These are phyloP conservation scores for Boletus rubropictus DNA, from an alignment of 768 basidiomycete species.

Conservation along the genomic window DNA sequence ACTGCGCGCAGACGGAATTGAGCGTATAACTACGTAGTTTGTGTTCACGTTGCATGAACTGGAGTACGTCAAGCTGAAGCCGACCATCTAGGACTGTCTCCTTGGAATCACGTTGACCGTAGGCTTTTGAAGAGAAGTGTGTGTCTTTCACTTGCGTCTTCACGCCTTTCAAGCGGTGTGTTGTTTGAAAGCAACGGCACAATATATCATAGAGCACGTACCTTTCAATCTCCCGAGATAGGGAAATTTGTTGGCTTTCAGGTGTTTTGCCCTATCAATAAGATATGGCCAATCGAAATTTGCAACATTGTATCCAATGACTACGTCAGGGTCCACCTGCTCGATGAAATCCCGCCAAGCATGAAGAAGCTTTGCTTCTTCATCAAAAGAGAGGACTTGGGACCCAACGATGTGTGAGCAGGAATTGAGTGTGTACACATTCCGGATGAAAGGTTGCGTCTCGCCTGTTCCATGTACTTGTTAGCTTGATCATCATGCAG, in stretches of 20 bases:
- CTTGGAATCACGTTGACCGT: slow-evolving; percentile 95
- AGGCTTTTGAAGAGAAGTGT: slow-evolving; percentile 97
- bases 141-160: slow-evolving; percentile 84
- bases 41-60: slow-evolving; percentile 98
- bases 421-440: slow-evolving; percentile 91
- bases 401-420: slow-evolving; percentile 98
- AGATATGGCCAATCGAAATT: slow-evolving; percentile 97
- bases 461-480: slow-evolving; percentile 57
- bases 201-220: slow-evolving; percentile 27
- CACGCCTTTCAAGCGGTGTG: slow-evolving; percentile 41
- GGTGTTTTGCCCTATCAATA: slow-evolving; percentile 81
- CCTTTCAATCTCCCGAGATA: slow-evolving; percentile 73
- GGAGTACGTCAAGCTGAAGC: slow-evolving; percentile 90
- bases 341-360: slow-evolving; percentile 89
- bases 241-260: slow-evolving; percentile 66
- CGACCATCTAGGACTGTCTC: slow-evolving; percentile 88
- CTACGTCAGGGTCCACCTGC: slow-evolving; percentile 87
- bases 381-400: slow-evolving; percentile 78
- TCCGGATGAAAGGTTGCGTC: slow-evolving; percentile 87
- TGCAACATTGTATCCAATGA: slow-evolving; percentile 94
- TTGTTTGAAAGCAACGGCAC: not conserved
- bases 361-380: slow-evolving; percentile 68
- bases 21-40: slow-evolving; percentile 95
- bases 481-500: slow-evolving; percentile 1
- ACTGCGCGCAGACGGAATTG: slow-evolving; percentile 96